Conservation (phyloP, 2,329 filamentous ascomycete species). For the Ascochyta rabiei region DNA sequence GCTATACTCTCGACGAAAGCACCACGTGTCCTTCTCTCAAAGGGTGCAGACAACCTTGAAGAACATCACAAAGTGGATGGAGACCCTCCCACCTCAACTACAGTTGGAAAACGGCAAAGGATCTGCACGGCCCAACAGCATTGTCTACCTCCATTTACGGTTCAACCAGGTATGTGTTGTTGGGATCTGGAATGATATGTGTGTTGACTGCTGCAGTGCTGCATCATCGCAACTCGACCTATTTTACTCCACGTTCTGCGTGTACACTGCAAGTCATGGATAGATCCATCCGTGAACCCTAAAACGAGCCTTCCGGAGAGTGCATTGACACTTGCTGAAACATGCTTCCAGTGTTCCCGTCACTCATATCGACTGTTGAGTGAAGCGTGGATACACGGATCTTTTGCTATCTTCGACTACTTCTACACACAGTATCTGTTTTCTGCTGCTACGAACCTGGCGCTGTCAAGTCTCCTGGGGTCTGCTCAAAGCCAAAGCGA, state of each 20-base stretch:
- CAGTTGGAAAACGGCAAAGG: conserved; percentile 36
- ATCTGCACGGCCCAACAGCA: conserved; percentile 23
- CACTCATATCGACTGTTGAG: conserved; percentile 53
- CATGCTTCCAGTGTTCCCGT: conserved; percentile 54
- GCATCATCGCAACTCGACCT: conserved; percentile 42
- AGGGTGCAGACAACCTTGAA: conserved; percentile 47
- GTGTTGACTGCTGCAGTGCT: conserved; percentile 20
- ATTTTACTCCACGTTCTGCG: conserved; percentile 44
- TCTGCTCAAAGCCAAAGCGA: conserved; percentile 19
- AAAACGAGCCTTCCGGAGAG: conserved; percentile 26
- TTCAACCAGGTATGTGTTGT: conserved; percentile 37
- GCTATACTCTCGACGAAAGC: conserved; percentile 38
- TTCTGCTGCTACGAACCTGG: conserved; percentile 53
- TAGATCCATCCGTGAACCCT: conserved; percentile 1
- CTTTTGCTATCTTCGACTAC: conserved; percentile 56
- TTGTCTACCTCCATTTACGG: conserved; percentile 45
- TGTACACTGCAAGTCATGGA: conserved; percentile 18
- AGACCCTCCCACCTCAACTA: conserved; percentile 42
- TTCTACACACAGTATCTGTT: conserved; percentile 57
- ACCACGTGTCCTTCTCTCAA: conserved; percentile 38
- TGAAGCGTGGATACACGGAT: conserved; percentile 55
- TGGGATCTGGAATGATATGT: neutral
- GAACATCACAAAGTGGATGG: conserved; percentile 47
- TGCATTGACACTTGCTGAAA: conserved; percentile 51
- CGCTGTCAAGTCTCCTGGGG: conserved; percentile 51